A percentile compares a stretch with the other conserved stretches of the same genome.
phyloP scores from a whole-genome alignment of 495 filamentous ascomycete genomes.

The Trichoderma erinaceum region DNA sequence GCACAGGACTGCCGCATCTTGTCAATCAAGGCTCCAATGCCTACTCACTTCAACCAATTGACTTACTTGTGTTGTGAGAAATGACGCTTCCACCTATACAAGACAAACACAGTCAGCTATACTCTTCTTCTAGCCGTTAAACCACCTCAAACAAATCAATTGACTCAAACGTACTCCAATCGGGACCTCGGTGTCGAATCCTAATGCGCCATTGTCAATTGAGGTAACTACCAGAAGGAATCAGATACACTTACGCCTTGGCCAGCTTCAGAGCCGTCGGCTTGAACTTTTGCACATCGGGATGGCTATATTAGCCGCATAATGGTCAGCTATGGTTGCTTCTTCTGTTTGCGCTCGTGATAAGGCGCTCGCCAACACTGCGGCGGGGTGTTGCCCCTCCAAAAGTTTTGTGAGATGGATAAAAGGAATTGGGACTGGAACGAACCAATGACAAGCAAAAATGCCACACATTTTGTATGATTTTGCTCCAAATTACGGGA shows the following conservation, averaged over 20 bases:
- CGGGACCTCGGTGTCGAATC: conserved; percentile 91
- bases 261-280: conserved; percentile 90
- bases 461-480: conserved; percentile 64
- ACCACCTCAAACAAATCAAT: conserved; percentile 20
- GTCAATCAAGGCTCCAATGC: neutral
- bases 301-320: conserved; percentile 56
- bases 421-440: conserved; percentile 16
- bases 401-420: neutral
- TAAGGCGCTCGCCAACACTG: conserved; percentile 6
- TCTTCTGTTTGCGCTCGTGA: conserved; percentile 18
- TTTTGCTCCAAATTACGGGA: neutral
- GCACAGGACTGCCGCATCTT: conserved; percentile 64
- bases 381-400: conserved; percentile 16
- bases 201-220: conserved; percentile 35
- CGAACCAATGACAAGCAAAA: conserved; percentile 89
- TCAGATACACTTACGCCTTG: conserved; percentile 67
- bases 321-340: conserved; percentile 10
- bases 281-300: conserved; percentile 95
- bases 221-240: conserved; percentile 18
- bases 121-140: neutral
- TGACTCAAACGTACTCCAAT: conserved; percentile 76
- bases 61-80: conserved; percentile 78
- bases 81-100: conserved; percentile 77
- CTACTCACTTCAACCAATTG: neutral
- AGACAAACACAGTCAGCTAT: conserved; percentile 21